Percentiles rank a stretch among this genome's conserved stretches.
Conservation (phyloP, 108 stramenopile species). For the Nannochloropsis salina region DNA sequence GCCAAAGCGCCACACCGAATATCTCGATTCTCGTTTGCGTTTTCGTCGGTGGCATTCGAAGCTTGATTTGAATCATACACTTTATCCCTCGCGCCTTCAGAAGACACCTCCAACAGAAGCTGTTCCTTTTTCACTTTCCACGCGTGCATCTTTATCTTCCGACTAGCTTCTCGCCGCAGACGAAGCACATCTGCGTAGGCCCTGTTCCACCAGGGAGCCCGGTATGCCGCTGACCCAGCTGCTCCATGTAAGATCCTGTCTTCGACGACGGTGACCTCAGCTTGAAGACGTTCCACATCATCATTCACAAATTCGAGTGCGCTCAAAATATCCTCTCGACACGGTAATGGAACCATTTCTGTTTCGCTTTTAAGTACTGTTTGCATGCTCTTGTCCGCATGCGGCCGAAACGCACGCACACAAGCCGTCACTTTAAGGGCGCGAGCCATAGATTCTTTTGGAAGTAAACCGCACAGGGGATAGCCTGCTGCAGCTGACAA, state of each 20-base stretch:
- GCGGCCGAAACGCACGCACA: not conserved
- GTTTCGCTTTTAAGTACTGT: not conserved
- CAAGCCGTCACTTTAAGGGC: not conserved
- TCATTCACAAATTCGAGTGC: not conserved
- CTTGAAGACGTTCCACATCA: not conserved
- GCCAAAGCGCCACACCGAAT: too few species aligned
- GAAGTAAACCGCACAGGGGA: slow-evolving; percentile 19
- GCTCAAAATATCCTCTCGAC: not conserved
- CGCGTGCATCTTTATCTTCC: not conserved
- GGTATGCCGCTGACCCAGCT: not conserved
- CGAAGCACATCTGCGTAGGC: not conserved
- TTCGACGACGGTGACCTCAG: not conserved
- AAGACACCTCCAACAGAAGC: not conserved
- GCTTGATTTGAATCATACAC: not conserved
- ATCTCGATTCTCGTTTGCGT: not conserved
- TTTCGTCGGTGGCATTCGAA: not conserved
- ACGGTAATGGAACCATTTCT: not conserved
- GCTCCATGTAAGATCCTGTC: not conserved
- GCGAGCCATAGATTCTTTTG: not conserved
- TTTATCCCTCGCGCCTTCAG: not conserved
- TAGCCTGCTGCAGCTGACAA: not conserved
- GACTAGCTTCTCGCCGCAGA: not conserved
- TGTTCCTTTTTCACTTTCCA: not conserved
- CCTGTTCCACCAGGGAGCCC: not conserved
- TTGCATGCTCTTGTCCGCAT: not conserved